Evolutionary conservation across 176 grass and related monocot genomes (phyloP), one percentile per base, ranked within the genome.

Genomic region (Rhynchospora tenuis): DNA sequence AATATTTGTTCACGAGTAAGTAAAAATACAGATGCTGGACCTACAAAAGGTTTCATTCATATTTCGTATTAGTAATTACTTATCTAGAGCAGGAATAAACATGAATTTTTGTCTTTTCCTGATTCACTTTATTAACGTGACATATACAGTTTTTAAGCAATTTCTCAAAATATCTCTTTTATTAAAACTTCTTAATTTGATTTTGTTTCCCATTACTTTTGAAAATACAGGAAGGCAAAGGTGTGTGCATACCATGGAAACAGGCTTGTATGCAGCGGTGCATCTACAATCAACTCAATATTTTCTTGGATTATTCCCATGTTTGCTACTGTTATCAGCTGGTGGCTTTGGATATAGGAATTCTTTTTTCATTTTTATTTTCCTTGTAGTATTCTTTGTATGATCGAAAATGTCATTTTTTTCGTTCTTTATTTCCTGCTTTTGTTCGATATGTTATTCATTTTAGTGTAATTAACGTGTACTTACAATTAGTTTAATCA

Each of bases 211-310:
- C 31, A 1, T 54, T 48, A 71, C 44, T 81, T 47, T 16, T 56
- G 73, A 78, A 78, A 78, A 78, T 86, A 62, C 83, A 89, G 87
- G 86, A 91, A 91, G 45, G 71, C 86, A 9, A 69, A 77, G 0
- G 88, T 87, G 22, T 98, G 95, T 33, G 81, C 90, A 0, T 94
- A 98, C 64, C 95, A 87, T 73, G 65, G 91, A 33, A 87, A 94
- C 1, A 80, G 38, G 12, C 88, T 98, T 10, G 19, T 83, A 9
- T 98, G 92, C 89, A 89, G 83, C 24, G 74, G 16, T 33, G 80
- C 86, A 47, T 12, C 19, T 7, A 50, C 31, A 57, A 16, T 51
- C 4, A 27, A 80, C 48, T 81, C 88, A 38, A 65, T 59, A 19
- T 56, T 86, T 52, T 79, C 52, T 51, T 61, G 72, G 79, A 19